These are phyloP conservation scores for Ophiosphaerella herpotricha DNA, from an alignment of 2,329 filamentous ascomycete species.

Conservation along the genomic window DNA sequence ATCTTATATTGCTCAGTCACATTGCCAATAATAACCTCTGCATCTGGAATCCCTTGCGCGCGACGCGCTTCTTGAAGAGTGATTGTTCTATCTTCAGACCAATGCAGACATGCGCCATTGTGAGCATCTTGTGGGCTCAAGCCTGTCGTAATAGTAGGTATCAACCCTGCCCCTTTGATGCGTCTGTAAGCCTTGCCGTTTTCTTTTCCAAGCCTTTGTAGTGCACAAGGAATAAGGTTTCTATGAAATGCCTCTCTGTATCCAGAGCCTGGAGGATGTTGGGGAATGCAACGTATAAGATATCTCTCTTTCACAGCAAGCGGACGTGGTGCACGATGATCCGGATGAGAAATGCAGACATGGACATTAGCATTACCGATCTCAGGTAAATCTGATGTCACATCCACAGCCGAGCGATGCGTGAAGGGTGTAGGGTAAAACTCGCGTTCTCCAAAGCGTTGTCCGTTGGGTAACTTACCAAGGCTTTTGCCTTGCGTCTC, in stretches of 20 bases:
- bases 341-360: constrained; percentile 67
- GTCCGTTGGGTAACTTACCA: constrained; percentile 51
- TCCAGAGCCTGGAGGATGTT: constrained; percentile 48
- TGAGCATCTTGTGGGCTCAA: constrained; percentile 59
- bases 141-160: constrained; percentile 67
- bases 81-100: constrained; percentile 64
- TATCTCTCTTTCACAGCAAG: constrained; percentile 39
- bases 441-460: constrained; percentile 61
- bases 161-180: constrained; percentile 57
- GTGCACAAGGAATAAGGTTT: constrained; percentile 37
- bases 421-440: constrained; percentile 63
- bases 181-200: constrained; percentile 54
- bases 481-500: constrained; percentile 47
- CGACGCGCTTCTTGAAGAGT: constrained; percentile 70
- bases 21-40: constrained; percentile 70
- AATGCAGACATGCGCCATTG: constrained; percentile 65
- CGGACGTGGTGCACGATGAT: constrained; percentile 61
- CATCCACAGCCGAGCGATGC: constrained; percentile 59
- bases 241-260: constrained; percentile 42
- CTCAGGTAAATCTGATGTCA: constrained; percentile 63
- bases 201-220: constrained; percentile 24
- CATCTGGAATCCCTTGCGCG: constrained; percentile 71
- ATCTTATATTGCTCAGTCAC: constrained; percentile 64
- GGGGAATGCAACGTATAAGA: constrained; percentile 64
- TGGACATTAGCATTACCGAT: constrained; percentile 66